Evolutionary conservation across 495 filamentous ascomycete species (phyloP).

Genomic region (Oleoguttula mirabilis): DNA sequence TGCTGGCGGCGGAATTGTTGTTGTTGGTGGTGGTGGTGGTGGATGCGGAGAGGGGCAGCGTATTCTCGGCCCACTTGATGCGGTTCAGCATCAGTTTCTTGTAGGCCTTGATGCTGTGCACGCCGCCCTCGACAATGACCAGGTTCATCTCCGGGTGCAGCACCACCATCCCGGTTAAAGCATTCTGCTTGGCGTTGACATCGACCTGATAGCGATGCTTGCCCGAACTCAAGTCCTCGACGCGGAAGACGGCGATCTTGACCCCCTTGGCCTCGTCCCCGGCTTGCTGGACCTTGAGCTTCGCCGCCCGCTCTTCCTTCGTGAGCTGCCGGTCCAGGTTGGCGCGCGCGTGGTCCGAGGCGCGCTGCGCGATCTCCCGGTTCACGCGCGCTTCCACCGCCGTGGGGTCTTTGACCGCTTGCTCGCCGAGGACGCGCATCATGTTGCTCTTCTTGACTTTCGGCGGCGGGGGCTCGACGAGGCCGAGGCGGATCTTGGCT

Average conservation of each 20-base stretch:
- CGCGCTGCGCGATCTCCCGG: conserved; percentile 75
- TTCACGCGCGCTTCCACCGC: conserved; percentile 92
- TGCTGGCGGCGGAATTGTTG: conserved; percentile 35
- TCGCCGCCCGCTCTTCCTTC: conserved; percentile 80
- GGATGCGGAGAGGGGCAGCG: conserved; percentile 52
- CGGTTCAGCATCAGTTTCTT: conserved; percentile 84
- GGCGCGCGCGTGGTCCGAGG: conserved; percentile 55
- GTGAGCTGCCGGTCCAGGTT: conserved; percentile 87
- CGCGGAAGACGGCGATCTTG: conserved; percentile 71
- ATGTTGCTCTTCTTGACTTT: conserved; percentile 93
- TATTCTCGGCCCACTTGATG: conserved; percentile 88
- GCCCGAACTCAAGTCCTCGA: conserved; percentile 76
- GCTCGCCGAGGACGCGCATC: conserved; percentile 94
- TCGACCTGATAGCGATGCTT: conserved; percentile 86
- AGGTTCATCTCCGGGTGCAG: conserved; percentile 79
- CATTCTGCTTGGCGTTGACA: conserved; percentile 80
- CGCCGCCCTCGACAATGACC: conserved; percentile 83
- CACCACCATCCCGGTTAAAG: conserved; percentile 75
- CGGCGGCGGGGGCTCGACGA: conserved; percentile 77
- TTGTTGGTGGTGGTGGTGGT: no score
- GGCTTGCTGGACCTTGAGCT: conserved; percentile 70
- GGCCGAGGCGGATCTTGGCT: conserved; percentile 83
- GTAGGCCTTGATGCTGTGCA: conserved; percentile 66
- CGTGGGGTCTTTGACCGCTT: conserved; percentile 94
- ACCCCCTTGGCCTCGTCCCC: conserved; percentile 81